Evolutionary conservation across 306 rosid genomes (phyloP), one percentile per base, ranked within the genome.

Genomic region (Fagus sylvatica): DNA sequence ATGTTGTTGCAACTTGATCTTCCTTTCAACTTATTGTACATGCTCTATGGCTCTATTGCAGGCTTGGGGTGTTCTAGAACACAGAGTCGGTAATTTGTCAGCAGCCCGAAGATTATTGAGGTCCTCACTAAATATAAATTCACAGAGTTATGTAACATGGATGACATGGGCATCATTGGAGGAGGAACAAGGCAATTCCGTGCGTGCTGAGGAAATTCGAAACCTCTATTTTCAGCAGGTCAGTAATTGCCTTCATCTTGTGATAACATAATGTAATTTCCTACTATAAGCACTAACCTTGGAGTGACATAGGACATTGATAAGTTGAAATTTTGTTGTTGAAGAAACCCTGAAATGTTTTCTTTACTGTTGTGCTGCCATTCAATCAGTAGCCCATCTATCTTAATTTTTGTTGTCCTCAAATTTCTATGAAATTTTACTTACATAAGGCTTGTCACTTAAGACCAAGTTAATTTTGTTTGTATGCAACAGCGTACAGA

Each of bases 51-150:
- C 51, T 11, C 15, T 10, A 41, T 80, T 76, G 86, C 84, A 95
- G 98, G 98, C 98, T 80, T 95, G 98, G 98, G 98, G 98, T 74
- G 98, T 95, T 85, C 86, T 92, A 64, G 98, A 95, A 84, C 90
- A 95, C 84, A 89, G 93, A 87, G 76, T 53, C 83, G 97, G 95
- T 30, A 92, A 95, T 76, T 79, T 89, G 55, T 84, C 92, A 57
- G 85, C 95, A 40, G 97, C 98, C 6, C 86, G 97, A 33, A 88
- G 97, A 87, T 86, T 92, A 73, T 95, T 89, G 82, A 85, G 94
- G 84, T 88, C 96, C 74, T 95, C 98, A 7, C 85, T 95, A 36
- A 88, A 87, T 73, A 82, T 92, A 80, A 92, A 91, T 74, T 95
- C 98, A 80, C 98, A 92, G 85, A 95, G 98, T 85, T 92, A 85